A percentile compares a stretch with the other conserved stretches of the same genome.
These are phyloP conservation scores for Chenopodium suecicum DNA, from an alignment of 148 eudicot species.

Conservation along the genomic window DNA sequence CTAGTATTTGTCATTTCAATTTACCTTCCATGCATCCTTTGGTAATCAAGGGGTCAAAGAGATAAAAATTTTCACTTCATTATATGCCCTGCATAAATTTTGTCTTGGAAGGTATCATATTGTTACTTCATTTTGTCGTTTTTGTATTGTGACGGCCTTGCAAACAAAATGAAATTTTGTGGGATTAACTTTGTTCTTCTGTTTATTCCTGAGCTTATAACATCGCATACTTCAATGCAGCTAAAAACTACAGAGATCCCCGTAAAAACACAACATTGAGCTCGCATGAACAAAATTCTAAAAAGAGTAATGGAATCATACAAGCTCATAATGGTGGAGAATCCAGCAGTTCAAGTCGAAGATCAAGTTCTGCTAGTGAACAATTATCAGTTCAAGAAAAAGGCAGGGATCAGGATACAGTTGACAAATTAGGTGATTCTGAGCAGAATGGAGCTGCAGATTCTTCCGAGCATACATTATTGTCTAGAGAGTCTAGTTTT, in stretches of 20 bases:
- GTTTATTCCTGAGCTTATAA: constrained; percentile 14
- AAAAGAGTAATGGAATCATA: constrained; percentile 27
- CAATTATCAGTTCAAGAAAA: constrained; percentile 22
- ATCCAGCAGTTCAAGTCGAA: constrained; percentile 35
- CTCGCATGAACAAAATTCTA: constrained; percentile 22
- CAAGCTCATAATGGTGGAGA: constrained; percentile 37
- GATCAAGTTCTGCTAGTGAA: constrained; percentile 27
- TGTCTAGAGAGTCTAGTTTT: constrained; percentile 10
- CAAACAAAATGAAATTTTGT: background rate
- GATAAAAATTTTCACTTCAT: background rate
- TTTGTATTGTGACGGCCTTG: background rate
- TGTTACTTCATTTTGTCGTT: background rate
- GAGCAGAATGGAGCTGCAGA: constrained; percentile 27
- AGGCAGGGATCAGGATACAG: constrained; percentile 22
- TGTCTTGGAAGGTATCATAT: background rate
- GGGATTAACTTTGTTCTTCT: background rate
- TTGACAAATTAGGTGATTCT: background rate
- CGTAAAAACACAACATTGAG: constrained; percentile 17
- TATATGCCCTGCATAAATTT: background rate
- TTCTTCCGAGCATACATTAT: background rate
- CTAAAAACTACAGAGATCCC: constrained; percentile 43
- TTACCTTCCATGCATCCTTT: background rate
- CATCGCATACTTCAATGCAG: constrained; percentile 35
- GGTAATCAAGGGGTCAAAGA: background rate
- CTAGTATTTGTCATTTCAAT: no score